Conservation (phyloP, 257 asterid species). For the Solanum habrochaites region DNA sequence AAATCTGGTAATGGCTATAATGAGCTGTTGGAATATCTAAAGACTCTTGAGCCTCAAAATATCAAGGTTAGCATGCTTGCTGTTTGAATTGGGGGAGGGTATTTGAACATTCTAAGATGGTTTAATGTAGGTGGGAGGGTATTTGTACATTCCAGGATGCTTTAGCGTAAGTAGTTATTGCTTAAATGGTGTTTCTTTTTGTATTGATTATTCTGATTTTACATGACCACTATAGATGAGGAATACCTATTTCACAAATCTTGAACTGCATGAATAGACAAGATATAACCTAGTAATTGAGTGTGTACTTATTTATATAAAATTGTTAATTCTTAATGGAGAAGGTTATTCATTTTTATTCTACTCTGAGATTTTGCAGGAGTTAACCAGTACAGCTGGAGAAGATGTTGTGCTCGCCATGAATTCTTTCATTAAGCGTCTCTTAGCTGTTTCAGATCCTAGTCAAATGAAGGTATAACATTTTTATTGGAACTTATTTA, state of each 20-base stretch:
- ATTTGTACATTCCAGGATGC: not conserved
- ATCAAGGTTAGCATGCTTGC: constrained; percentile 49
- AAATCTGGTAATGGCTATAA: constrained; percentile 61
- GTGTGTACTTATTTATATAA: not conserved
- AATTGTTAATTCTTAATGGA: not conserved
- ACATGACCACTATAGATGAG: not conserved
- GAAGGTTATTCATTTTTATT: not conserved
- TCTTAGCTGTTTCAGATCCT: constrained; percentile 84
- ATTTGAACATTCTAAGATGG: constrained; percentile 5
- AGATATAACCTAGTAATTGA: not conserved
- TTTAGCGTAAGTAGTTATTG: not conserved
- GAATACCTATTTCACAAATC: not conserved
- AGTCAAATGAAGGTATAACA: constrained; percentile 75
- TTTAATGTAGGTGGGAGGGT: not conserved
- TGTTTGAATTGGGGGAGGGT: not conserved
- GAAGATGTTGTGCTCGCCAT: constrained; percentile 90
- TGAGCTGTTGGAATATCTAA: constrained; percentile 82
- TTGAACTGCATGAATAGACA: not conserved
- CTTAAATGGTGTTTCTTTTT: not conserved
- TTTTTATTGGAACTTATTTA: not conserved
- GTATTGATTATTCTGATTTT: not conserved
- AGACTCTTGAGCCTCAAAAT: constrained; percentile 94
- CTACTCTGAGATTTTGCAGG: constrained; percentile 27
- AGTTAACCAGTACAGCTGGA: constrained; percentile 86
- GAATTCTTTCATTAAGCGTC: constrained; percentile 92